Percentiles rank a stretch among this genome's conserved stretches.
phyloP scores from a whole-genome alignment of 2,329 filamentous ascomycete genomes.

The Penicillium sp. region DNA sequence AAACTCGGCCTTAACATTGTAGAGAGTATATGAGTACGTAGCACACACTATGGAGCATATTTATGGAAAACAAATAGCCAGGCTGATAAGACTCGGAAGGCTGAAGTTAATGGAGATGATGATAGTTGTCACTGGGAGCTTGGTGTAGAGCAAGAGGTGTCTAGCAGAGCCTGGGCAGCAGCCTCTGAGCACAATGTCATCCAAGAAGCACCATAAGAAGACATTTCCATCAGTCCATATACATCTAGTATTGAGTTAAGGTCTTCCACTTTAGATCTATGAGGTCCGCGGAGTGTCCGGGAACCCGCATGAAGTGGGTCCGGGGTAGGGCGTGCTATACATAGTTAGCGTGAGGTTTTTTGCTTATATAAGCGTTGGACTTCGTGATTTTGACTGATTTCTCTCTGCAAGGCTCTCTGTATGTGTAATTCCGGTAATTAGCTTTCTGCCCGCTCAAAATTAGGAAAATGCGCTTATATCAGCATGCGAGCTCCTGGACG shows the following conservation, averaged over 20 bases:
- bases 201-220: neutral
- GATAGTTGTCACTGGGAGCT: neutral
- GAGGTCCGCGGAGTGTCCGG: neutral
- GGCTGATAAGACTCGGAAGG: neutral
- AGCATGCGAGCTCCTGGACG: too few species aligned
- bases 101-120: neutral
- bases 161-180: neutral
- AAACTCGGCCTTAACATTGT: neutral
- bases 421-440: too few species aligned
- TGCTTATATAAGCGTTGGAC: too few species aligned
- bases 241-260: neutral
- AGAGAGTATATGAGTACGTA: neutral
- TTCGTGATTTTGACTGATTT: too few species aligned
- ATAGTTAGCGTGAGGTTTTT: too few species aligned
- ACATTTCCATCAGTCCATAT: neutral
- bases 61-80: neutral
- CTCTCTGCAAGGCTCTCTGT: too few species aligned
- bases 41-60: neutral
- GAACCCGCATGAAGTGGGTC: neutral
- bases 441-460: too few species aligned
- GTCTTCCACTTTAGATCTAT: neutral
- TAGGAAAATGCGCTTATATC: too few species aligned
- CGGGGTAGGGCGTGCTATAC: too few species aligned
- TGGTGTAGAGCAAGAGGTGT: neutral
- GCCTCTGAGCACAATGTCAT: neutral